Percentiles rank a stretch among this genome's conserved stretches.
Evolutionary conservation across 2,329 filamentous ascomycete genomes (phyloP).

Genomic region (Aureobasidium sp.): DNA sequence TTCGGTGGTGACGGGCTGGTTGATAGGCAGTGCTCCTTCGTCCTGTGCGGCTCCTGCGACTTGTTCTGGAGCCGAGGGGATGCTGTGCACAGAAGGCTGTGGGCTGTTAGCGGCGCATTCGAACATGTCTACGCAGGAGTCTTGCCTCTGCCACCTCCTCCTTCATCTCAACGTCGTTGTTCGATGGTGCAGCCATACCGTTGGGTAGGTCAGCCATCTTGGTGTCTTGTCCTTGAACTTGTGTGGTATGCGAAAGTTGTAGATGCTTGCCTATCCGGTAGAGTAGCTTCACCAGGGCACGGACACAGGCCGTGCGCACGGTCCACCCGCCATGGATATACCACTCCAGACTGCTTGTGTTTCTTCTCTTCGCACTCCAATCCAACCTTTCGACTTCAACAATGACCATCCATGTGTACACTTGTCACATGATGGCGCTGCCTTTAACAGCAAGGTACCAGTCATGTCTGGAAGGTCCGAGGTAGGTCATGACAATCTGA

Average conservation of each 20-base stretch:
- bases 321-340: background rate
- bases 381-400: background rate
- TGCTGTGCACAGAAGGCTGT: background rate
- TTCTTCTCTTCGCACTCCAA: background rate
- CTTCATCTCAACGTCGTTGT: slow-evolving; percentile 28
- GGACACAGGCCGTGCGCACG: background rate
- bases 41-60: slow-evolving; percentile 9
- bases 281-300: background rate
- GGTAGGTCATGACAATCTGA: background rate
- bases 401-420: too few species aligned
- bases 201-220: slow-evolving; percentile 25
- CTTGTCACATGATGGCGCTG: background rate
- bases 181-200: slow-evolving; percentile 16
- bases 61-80: slow-evolving; percentile 13
- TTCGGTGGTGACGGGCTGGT: background rate
- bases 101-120: background rate
- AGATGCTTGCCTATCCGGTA: background rate
- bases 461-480: background rate
- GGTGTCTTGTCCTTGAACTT: background rate
- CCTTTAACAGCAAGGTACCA: background rate
- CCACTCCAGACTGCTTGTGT: background rate
- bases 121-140: background rate
- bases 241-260: background rate
- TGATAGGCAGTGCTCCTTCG: background rate
- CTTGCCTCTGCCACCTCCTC: slow-evolving; percentile 24